Evolutionary conservation across 108 stramenopile genomes (phyloP).

Genomic region (Thalassiosira profunda): DNA sequence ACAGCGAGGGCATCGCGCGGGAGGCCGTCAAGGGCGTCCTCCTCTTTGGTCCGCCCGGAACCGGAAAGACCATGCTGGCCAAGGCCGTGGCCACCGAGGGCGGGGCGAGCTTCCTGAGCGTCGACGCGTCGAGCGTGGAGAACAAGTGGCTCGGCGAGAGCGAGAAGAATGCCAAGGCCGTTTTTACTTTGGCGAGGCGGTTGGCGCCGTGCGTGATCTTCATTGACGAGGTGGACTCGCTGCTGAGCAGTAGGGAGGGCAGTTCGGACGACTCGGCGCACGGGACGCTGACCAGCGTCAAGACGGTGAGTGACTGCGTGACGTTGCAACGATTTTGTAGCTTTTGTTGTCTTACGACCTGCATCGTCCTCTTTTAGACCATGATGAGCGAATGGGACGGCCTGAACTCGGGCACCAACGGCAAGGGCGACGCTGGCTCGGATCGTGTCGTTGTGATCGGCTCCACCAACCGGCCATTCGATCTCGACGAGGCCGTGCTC

Average conservation of each 20-base stretch:
- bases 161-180: conserved; percentile 99
- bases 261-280: conserved; percentile 96
- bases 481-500: conserved; percentile 97
- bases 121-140: conserved; percentile 97
- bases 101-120: conserved; percentile 95
- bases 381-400: conserved; percentile 99
- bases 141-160: conserved; percentile 99
- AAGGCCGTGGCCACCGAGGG: conserved; percentile 99
- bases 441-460: conserved; percentile 97
- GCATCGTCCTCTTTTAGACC: conserved; percentile 50
- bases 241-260: conserved; percentile 91
- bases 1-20: conserved; percentile 94
- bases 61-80: conserved; percentile 94
- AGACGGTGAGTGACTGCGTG: conserved; percentile 91
- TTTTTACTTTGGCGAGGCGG: conserved; percentile 96
- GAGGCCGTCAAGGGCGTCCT: conserved; percentile 97
- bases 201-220: conserved; percentile 97
- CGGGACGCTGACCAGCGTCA: conserved; percentile 97
- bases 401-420: conserved; percentile 92
- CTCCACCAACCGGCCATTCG: conserved; percentile 97
- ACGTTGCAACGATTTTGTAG: no score
- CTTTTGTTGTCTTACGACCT: no score
- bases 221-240: conserved; percentile 97
- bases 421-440: conserved; percentile 75
- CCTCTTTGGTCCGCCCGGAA: conserved; percentile 96